phyloP scores from a whole-genome alignment of 495 filamentous ascomycete genomes.

The Lepraria neglecta region DNA sequence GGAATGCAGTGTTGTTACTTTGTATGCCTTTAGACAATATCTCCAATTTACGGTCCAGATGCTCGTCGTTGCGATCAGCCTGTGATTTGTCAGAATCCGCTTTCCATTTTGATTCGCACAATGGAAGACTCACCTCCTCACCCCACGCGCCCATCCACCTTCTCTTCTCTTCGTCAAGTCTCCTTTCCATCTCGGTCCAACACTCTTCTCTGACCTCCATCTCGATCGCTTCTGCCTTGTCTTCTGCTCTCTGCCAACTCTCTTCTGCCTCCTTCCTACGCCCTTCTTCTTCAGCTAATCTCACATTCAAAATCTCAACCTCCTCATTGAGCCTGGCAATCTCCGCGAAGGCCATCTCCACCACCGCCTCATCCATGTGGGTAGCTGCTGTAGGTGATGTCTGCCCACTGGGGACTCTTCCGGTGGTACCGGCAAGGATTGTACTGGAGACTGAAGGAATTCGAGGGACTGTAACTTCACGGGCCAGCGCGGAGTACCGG shows the following conservation, averaged over 20 bases:
- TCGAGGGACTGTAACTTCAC: slow-evolving; percentile 87
- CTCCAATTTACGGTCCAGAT: slow-evolving; percentile 86
- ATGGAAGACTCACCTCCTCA: slow-evolving; percentile 53
- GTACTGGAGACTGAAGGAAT: slow-evolving; percentile 69
- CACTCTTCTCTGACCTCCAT: slow-evolving; percentile 86
- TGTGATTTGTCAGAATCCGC: slow-evolving; percentile 20
- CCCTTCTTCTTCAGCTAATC: slow-evolving; percentile 56
- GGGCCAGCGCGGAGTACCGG: slow-evolving; percentile 86
- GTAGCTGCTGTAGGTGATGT: slow-evolving; percentile 42
- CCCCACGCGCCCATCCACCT: slow-evolving; percentile 71
- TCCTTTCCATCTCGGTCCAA: slow-evolving; percentile 74
- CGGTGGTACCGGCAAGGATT: slow-evolving; percentile 44
- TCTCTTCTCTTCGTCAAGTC: slow-evolving; percentile 63
- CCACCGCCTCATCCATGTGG: slow-evolving; percentile 56
- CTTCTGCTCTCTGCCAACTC: slow-evolving; percentile 53
- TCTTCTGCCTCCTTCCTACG: slow-evolving; percentile 53
- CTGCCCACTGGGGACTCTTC: slow-evolving; percentile 40
- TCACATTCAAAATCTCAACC: slow-evolving; percentile 56
- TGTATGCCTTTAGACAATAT: slow-evolving; percentile 65
- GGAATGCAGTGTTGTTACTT: background rate
- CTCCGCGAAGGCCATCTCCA: slow-evolving; percentile 63
- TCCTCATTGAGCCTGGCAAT: slow-evolving; percentile 69
- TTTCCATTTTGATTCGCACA: background rate
- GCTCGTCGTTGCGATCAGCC: slow-evolving; percentile 62
- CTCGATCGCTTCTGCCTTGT: slow-evolving; percentile 65